These are phyloP conservation scores for Salinomyces thailandicus DNA, from an alignment of 2,329 filamentous ascomycete genomes.

Conservation along the genomic window DNA sequence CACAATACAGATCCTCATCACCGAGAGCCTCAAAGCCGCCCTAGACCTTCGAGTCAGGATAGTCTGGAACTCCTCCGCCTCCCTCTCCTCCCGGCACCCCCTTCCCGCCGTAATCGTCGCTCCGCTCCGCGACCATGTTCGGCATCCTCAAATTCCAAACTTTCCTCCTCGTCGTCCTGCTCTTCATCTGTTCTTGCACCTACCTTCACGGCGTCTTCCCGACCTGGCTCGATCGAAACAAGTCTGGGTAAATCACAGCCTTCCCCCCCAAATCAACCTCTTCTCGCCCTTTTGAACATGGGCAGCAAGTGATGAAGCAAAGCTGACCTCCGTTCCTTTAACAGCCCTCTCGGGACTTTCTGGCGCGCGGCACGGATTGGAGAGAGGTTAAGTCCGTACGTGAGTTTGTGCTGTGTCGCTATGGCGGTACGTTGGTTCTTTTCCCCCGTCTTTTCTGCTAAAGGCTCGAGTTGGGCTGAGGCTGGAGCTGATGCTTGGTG, in stretches of 20 bases:
- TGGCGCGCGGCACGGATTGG: conserved; percentile 94
- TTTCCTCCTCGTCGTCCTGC: conserved; percentile 82
- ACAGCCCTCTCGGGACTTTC: conserved; percentile 57
- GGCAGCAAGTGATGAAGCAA: not conserved
- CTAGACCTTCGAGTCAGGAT: no score
- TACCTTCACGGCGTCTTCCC: conserved; percentile 89
- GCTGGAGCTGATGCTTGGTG: not conserved
- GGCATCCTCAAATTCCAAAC: conserved; percentile 99
- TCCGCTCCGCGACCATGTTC: conserved; percentile 55
- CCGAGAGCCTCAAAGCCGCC: no score
- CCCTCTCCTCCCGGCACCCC: no score
- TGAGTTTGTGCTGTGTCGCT: conserved; percentile 81
- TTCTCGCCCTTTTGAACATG: not conserved
- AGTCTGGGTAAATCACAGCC: conserved; percentile 58
- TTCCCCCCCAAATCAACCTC: not conserved
- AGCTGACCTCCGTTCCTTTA: not conserved
- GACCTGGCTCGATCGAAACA: conserved; percentile 82
- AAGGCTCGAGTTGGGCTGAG: not conserved
- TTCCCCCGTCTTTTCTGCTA: not conserved
- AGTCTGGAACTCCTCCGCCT: no score
- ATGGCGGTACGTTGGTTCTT: conserved; percentile 62
- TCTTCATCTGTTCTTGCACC: conserved; percentile 90
- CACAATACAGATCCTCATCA: no score
- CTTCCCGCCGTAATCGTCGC: no score
- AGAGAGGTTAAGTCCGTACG: conserved; percentile 86